Base-by-base conservation (phyloP, 371 early-diverging fungal species). In the Rhizopus microsporus region DNA sequence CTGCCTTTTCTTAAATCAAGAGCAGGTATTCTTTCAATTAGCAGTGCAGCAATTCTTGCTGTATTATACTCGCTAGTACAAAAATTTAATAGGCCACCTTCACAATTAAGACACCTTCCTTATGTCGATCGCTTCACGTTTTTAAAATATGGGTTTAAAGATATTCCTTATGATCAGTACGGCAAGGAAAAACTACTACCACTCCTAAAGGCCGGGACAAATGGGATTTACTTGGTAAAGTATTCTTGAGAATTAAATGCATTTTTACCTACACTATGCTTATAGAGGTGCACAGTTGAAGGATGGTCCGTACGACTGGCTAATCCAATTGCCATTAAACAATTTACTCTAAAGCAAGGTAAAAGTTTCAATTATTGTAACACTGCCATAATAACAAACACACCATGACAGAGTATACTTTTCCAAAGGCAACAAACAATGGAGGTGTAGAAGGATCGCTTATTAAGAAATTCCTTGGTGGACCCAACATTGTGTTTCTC, bases 401-500 rank as follows among this genome's bases (percentile, higher is more conserved):
- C 9, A 12, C 5, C 17, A 23, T 8, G 3, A 31, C 29, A 63
- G 63, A 63, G 35, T 9, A 13, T 39, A 17, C 37, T 0, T 68
- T 68, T 51, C 60, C 69, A 23, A 69, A 72, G 51, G 51, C 43
- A 5, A 35, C 39, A 8, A 35, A 38, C 7, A 47, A 51, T 30
- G 33, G 49, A 4, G 59, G 60, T 10, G 17, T 17, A 6, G 34
- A 60, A 43, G 60, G 65, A 1, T 55, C 71, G n/a, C 39, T 74
- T 8, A 32, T 55, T 16, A 51, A 50, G 8, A 52, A 51, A 40
- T 60, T 74, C 15, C 30, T 67, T 1, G 51, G 63, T 12, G 68
- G 65, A 0, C 65, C 63, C 9, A 71, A 67, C 45, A 65, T 75
- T 29, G 46, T 74, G 0, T 60, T 71, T 4, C 43, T 59, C 0